phyloP scores from a whole-genome alignment of 106 monocot genomes.

The Chionographis japonica region DNA sequence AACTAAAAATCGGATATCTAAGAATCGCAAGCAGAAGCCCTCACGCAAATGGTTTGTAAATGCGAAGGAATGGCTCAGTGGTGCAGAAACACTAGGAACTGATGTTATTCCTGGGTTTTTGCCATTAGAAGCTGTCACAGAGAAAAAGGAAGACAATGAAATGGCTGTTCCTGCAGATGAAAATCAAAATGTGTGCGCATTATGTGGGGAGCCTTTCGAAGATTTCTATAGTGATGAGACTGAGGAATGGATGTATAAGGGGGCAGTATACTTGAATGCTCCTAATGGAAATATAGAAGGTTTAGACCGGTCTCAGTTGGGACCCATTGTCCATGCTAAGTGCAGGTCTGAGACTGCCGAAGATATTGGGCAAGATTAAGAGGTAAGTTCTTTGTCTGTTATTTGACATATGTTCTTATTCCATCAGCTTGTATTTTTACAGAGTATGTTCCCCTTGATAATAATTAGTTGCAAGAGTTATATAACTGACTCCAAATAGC shows the following conservation, averaged over 20 bases:
- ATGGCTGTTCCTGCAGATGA: constrained; percentile 89
- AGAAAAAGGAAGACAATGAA: constrained; percentile 74
- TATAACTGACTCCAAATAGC: too few relatives aligned
- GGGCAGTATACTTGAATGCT: constrained; percentile 85
- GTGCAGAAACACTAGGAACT: constrained; percentile 74
- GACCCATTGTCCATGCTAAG: constrained; percentile 92
- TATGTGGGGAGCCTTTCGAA: constrained; percentile 91
- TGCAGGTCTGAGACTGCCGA: constrained; percentile 64
- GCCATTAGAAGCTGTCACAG: constrained; percentile 53
- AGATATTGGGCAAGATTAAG: constrained; percentile 27
- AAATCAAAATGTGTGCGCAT: constrained; percentile 77
- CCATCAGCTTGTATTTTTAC: not conserved
- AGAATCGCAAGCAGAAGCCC: constrained; percentile 83
- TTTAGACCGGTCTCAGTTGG: constrained; percentile 55
- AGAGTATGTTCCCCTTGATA: not conserved
- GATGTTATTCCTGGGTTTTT: constrained; percentile 78
- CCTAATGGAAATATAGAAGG: constrained; percentile 57
- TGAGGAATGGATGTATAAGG: constrained; percentile 98
- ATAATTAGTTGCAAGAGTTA: too few relatives aligned
- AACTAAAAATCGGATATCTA: constrained; percentile 74
- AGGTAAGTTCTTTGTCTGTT: constrained; percentile 32
- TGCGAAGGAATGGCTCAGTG: constrained; percentile 85
- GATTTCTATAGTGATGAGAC: constrained; percentile 96
- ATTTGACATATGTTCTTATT: not conserved
- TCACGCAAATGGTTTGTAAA: constrained; percentile 96